These are phyloP conservation scores for Penicillium frequentans DNA, from an alignment of 2,329 filamentous ascomycete species.

Conservation along the genomic window DNA sequence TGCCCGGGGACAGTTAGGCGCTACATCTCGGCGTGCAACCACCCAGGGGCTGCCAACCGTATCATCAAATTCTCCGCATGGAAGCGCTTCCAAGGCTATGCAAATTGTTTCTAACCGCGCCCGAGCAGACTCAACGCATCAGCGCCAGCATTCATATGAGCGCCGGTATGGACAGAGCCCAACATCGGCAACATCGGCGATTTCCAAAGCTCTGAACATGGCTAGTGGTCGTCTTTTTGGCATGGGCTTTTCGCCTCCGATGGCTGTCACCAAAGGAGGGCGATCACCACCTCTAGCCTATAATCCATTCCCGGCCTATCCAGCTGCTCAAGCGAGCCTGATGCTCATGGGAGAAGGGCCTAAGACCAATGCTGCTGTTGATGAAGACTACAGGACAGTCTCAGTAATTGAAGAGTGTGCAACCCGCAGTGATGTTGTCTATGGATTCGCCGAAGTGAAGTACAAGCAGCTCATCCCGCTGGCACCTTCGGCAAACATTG, in stretches of 20 bases:
- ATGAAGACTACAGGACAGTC: constrained; percentile 78
- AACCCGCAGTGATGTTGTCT: constrained; percentile 91
- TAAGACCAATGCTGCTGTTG: constrained; percentile 60
- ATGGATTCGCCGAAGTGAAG: constrained; percentile 97
- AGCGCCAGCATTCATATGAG: constrained; percentile 78
- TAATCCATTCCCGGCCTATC: constrained; percentile 81
- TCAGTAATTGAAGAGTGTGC: constrained; percentile 88
- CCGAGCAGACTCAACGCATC: constrained; percentile 61
- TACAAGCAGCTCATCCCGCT: constrained; percentile 94
- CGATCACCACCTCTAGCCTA: constrained; percentile 48
- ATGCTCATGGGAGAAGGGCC: constrained; percentile 63
- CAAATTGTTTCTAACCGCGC: constrained; percentile 69
- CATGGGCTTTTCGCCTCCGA: constrained; percentile 51
- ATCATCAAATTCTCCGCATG: constrained; percentile 66
- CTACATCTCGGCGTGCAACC: constrained; percentile 73
- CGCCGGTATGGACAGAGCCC: constrained; percentile 70
- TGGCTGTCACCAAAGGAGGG: constrained; percentile 46
- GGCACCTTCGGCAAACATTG: constrained; percentile 63
- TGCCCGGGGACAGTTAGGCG: constrained; percentile 57
- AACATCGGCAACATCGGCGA: constrained; percentile 82
- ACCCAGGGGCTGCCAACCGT: constrained; percentile 72
- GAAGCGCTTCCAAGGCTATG: constrained; percentile 68
- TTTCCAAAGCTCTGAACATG: constrained; percentile 92
- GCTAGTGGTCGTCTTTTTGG: constrained; percentile 67
- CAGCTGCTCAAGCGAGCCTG: constrained; percentile 69